These are phyloP conservation scores for Penicillium ucsense DNA, from an alignment of 495 filamentous ascomycete genomes.

Conservation along the genomic window DNA sequence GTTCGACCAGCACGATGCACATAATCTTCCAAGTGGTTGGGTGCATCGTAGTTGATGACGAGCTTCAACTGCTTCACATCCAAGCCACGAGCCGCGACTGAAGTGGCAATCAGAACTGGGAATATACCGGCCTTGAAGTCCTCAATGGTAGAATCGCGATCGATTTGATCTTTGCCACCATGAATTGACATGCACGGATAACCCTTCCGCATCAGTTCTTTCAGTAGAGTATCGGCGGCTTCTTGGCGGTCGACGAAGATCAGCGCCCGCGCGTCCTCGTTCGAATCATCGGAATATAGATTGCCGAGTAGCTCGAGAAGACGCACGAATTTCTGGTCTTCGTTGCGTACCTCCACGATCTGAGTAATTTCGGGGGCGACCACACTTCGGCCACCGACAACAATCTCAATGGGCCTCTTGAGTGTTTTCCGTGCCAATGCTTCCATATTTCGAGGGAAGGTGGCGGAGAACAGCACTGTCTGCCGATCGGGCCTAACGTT, in stretches of 20 bases:
- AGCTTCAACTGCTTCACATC: slow-evolving; percentile 96
- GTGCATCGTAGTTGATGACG: slow-evolving; percentile 94
- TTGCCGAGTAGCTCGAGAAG: slow-evolving; percentile 81
- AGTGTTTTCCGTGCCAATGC: slow-evolving; percentile 79
- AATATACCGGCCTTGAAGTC: slow-evolving; percentile 91
- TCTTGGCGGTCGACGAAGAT: slow-evolving; percentile 96
- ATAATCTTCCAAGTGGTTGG: slow-evolving; percentile 96
- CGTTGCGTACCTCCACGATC: slow-evolving; percentile 77
- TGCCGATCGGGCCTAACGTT: slow-evolving; percentile 88
- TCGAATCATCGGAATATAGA: slow-evolving; percentile 61
- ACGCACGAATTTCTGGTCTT: slow-evolving; percentile 76
- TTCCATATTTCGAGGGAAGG: slow-evolving; percentile 92
- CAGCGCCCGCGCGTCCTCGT: slow-evolving; percentile 80
- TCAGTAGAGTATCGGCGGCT: slow-evolving; percentile 75
- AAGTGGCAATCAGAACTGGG: slow-evolving; percentile 87
- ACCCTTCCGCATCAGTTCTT: slow-evolving; percentile 74
- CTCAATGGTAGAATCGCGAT: slow-evolving; percentile 86
- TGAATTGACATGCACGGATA: slow-evolving; percentile 97
- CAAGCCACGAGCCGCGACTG: slow-evolving; percentile 87
- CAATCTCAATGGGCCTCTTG: slow-evolving; percentile 80
- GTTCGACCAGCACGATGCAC: slow-evolving; percentile 94
- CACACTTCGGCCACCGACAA: slow-evolving; percentile 81
- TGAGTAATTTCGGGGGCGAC: slow-evolving; percentile 94
- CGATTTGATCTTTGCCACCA: slow-evolving; percentile 90
- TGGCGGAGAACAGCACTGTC: slow-evolving; percentile 92